These are phyloP conservation scores for Trichoderma sp. DNA, from an alignment of 2,329 filamentous ascomycete genomes.

Conservation along the genomic window DNA sequence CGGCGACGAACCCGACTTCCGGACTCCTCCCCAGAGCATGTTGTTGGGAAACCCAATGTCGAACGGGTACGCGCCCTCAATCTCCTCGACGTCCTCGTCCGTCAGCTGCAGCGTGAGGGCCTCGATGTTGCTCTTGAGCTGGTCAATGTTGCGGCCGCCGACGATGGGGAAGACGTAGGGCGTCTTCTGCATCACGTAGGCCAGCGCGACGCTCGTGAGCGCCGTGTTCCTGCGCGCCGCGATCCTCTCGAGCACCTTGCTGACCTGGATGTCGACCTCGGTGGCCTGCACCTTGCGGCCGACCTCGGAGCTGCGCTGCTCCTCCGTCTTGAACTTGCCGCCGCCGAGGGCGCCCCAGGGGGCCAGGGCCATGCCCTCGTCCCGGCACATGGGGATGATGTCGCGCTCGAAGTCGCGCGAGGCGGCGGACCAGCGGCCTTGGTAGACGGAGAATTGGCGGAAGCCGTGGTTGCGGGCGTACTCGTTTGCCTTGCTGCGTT, in stretches of 20 bases:
- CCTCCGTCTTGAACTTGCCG: constrained; percentile 50
- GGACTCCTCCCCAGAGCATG: constrained; percentile 53
- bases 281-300: constrained; percentile 47
- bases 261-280: constrained; percentile 56
- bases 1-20: constrained; percentile 41
- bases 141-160: constrained; percentile 68
- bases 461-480: constrained; percentile 72
- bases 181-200: constrained; percentile 73
- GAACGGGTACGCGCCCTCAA: constrained; percentile 64
- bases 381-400: constrained; percentile 49
- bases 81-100: constrained; percentile 64
- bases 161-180: constrained; percentile 74
- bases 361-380: constrained; percentile 54
- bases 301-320: constrained; percentile 40
- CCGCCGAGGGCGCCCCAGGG: constrained; percentile 62
- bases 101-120: constrained; percentile 63
- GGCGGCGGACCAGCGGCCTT: constrained; percentile 47
- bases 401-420: constrained; percentile 47
- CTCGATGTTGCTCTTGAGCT: constrained; percentile 70
- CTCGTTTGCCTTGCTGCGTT: constrained; percentile 60
- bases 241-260: constrained; percentile 53
- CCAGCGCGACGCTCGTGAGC: constrained; percentile 61
- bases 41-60: constrained; percentile 68
- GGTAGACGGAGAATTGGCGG: constrained; percentile 63
- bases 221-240: constrained; percentile 47